Percentiles rank a stretch among this genome's conserved stretches.
Conservation (phyloP, 2,329 filamentous ascomycete species). For the Curvularia verruculosa region DNA sequence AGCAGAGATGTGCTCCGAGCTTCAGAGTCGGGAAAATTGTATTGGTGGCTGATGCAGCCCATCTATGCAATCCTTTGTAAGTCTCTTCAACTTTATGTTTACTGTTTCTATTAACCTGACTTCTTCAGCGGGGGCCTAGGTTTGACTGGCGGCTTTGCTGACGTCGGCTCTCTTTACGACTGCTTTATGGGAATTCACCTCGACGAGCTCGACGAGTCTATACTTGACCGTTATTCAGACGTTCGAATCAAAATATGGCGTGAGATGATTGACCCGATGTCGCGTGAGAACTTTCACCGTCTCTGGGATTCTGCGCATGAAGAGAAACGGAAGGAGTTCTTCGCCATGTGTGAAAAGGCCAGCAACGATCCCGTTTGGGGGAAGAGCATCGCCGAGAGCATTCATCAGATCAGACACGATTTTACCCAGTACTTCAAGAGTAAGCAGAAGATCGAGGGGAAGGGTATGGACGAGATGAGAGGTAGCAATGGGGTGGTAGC, state of each 20-base stretch:
- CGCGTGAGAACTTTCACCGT: slow-evolving; percentile 50
- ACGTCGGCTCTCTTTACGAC: slow-evolving; percentile 66
- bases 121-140: slow-evolving; percentile 61
- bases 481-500: slow-evolving; percentile 8
- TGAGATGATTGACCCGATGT: slow-evolving; percentile 46
- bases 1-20: slow-evolving; percentile 64
- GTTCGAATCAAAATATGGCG: slow-evolving; percentile 43
- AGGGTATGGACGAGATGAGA: slow-evolving; percentile 8
- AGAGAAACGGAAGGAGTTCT: slow-evolving; percentile 43
- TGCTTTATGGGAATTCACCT: slow-evolving; percentile 55
- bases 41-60: slow-evolving; percentile 66
- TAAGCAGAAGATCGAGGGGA: slow-evolving; percentile 19
- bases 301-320: slow-evolving; percentile 39
- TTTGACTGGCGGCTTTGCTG: slow-evolving; percentile 68
- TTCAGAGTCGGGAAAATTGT: slow-evolving; percentile 65
- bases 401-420: slow-evolving; percentile 41
- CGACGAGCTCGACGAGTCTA: slow-evolving; percentile 42
- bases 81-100: background rate
- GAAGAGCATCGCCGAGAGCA: slow-evolving; percentile 32
- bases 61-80: slow-evolving; percentile 60
- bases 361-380: slow-evolving; percentile 38
- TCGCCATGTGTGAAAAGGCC: slow-evolving; percentile 40
- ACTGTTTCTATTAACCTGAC: slow-evolving; percentile 4
- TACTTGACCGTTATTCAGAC: slow-evolving; percentile 46
- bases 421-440: slow-evolving; percentile 48